phyloP scores from a whole-genome alignment of 495 filamentous ascomycete species.

The Ramalina intermedia region DNA sequence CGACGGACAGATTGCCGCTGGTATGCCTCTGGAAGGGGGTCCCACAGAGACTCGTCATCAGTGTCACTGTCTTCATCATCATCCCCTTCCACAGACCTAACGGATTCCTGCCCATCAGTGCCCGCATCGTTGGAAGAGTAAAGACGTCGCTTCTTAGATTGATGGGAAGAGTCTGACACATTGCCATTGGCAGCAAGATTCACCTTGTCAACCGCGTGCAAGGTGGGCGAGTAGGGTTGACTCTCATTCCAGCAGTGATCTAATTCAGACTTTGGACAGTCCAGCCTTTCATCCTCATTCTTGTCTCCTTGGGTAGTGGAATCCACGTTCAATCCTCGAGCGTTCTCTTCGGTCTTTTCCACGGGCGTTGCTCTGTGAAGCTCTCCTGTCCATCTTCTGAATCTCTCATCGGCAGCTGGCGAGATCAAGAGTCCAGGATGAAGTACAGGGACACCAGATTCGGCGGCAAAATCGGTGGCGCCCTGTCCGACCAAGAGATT shows the following conservation, averaged over 20 bases:
- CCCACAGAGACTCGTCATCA: slow-evolving; percentile 4
- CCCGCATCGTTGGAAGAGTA: slow-evolving; percentile 5
- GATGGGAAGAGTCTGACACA: neutral
- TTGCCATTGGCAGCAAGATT: neutral
- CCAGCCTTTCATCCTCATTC: neutral
- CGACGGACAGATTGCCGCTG: neutral
- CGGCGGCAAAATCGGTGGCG: slow-evolving; percentile 68
- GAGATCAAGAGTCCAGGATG: slow-evolving; percentile 63
- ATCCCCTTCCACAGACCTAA: slow-evolving; percentile 21
- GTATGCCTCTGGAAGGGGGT: neutral
- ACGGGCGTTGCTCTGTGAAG: slow-evolving; percentile 40
- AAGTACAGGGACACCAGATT: slow-evolving; percentile 54
- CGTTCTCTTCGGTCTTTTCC: slow-evolving; percentile 1
- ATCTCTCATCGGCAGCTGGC: slow-evolving; percentile 57
- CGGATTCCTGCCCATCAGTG: slow-evolving; percentile 35
- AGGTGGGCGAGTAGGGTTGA: slow-evolving; percentile 35
- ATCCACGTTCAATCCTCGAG: neutral
- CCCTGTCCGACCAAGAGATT: slow-evolving; percentile 80
- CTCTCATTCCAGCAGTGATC: slow-evolving; percentile 48
- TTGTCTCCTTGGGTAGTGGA: neutral
- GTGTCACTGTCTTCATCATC: slow-evolving; percentile 11
- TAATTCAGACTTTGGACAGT: slow-evolving; percentile 26
- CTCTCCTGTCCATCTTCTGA: slow-evolving; percentile 60
- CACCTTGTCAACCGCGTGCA: slow-evolving; percentile 1
- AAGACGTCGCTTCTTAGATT: neutral